Percentiles rank a stretch among this genome's conserved stretches.
These are phyloP conservation scores for Encephalitozoon romaleae DNA, from an alignment of 371 early-diverging fungal species.

Conservation along the genomic window DNA sequence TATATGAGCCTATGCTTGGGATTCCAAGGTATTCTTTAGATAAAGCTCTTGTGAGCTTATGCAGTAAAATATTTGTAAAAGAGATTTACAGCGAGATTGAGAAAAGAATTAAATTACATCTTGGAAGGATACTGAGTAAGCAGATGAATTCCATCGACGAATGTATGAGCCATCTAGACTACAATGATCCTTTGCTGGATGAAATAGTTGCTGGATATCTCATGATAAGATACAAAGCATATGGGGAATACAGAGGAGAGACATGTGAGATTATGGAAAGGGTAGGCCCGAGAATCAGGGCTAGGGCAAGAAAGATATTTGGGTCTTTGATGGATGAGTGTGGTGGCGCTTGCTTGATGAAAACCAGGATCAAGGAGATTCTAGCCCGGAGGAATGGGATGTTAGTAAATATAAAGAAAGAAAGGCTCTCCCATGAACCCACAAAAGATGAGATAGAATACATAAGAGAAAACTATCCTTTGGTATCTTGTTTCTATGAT, in stretches of 20 bases:
- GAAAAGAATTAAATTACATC: not conserved
- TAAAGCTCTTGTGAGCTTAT: slow-evolving; percentile 2
- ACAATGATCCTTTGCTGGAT: not conserved
- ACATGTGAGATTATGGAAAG: not conserved
- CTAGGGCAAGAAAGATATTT: not conserved
- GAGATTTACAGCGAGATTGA: slow-evolving; percentile 4
- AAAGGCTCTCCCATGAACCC: not conserved
- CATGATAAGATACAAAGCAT: not conserved
- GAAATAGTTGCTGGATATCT: not conserved
- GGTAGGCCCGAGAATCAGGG: not conserved
- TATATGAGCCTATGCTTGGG: slow-evolving; percentile 8
- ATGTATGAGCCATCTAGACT: not conserved
- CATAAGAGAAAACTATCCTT: not conserved
- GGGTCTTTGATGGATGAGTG: not conserved
- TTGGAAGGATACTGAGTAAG: not conserved
- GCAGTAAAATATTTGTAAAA: not conserved
- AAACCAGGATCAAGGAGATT: not conserved
- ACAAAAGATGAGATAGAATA: not conserved
- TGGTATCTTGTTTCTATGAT: not conserved
- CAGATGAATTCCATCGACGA: not conserved
- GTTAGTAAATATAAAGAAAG: not conserved
- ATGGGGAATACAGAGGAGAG: not conserved
- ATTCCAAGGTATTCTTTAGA: slow-evolving; percentile 1
- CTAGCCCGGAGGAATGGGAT: not conserved
- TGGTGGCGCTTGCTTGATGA: not conserved